These are phyloP conservation scores for Apiospora rasikravindrae DNA, from an alignment of 2,329 filamentous ascomycete genomes.

Conservation along the genomic window DNA sequence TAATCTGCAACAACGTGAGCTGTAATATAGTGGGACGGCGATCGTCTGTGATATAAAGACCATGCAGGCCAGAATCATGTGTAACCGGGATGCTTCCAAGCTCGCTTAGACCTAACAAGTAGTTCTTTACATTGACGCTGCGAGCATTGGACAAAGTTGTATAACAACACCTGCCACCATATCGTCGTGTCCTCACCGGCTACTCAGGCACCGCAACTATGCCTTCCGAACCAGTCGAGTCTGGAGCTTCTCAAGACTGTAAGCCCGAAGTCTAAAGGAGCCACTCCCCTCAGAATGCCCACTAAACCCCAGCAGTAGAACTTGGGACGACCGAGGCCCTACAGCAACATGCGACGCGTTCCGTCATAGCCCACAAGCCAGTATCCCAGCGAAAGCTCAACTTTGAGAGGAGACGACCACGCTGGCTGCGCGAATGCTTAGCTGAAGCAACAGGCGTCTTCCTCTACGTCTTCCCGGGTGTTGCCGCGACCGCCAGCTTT, in stretches of 20 bases:
- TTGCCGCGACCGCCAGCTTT: background rate
- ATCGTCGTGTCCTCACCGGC: background rate
- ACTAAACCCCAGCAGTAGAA: background rate
- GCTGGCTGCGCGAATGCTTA: background rate
- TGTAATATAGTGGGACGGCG: background rate
- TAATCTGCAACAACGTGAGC: background rate
- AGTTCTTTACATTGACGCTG: background rate
- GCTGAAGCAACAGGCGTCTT: background rate
- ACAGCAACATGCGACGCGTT: background rate
- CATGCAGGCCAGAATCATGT: background rate
- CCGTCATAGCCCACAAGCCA: background rate
- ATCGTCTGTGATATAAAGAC: background rate
- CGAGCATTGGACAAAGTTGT: background rate
- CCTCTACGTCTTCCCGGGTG: slow-evolving; percentile 4
- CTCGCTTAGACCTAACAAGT: background rate
- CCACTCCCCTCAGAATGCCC: slow-evolving; percentile 44
- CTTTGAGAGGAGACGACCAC: background rate
- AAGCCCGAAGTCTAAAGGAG: background rate
- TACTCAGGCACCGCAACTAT: background rate
- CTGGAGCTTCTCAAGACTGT: background rate
- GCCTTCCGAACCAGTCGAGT: background rate
- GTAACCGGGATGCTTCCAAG: background rate
- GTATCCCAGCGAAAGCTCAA: background rate
- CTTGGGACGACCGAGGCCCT: background rate
- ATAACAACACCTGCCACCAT: background rate